phyloP scores from a whole-genome alignment of 208 protist genomes.

The Borovskyia barvae region DNA sequence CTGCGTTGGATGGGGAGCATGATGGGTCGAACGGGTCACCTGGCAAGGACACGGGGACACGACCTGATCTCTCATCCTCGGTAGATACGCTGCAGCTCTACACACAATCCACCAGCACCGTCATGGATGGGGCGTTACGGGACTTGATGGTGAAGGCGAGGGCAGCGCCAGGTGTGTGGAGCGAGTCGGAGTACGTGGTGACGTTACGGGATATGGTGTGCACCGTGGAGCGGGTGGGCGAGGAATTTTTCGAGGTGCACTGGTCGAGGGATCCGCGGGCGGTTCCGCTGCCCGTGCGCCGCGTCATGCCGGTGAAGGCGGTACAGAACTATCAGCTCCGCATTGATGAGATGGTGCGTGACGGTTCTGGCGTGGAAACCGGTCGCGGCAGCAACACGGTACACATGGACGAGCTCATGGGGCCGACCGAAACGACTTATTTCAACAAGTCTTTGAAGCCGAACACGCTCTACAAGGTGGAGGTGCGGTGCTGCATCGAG shows the following conservation, averaged over 20 bases:
- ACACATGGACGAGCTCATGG: constrained; percentile 32
- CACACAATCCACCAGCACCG: constrained; percentile 2
- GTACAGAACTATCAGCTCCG: constrained; percentile 66
- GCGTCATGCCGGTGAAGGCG: constrained; percentile 41
- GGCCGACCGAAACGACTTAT: constrained; percentile 36
- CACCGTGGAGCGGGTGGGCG: constrained; percentile 54
- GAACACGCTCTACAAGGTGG: constrained; percentile 76
- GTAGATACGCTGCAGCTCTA: constrained; percentile 11
- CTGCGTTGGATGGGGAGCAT: too few species aligned
- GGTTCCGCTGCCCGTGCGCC: constrained; percentile 35
- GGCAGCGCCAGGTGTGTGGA: constrained; percentile 75
- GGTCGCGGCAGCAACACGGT: constrained; percentile 20
- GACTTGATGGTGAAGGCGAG: constrained; percentile 45
- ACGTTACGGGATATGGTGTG: constrained; percentile 87
- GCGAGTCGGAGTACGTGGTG: constrained; percentile 56
- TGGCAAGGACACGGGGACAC: too few species aligned
- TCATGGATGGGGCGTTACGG: constrained; percentile 25
- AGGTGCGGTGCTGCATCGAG: constrained; percentile 80
- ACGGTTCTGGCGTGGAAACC: constrained; percentile 37
- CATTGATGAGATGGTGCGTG: constrained; percentile 69
- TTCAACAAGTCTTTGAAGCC: constrained; percentile 53
- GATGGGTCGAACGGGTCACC: too few species aligned
- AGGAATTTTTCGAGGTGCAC: constrained; percentile 77
- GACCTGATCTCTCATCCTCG: too few species aligned
- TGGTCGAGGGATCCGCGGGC: constrained; percentile 78